phyloP scores from a whole-genome alignment of 495 filamentous ascomycete species.

The Hypoxylon crocopeplum region DNA sequence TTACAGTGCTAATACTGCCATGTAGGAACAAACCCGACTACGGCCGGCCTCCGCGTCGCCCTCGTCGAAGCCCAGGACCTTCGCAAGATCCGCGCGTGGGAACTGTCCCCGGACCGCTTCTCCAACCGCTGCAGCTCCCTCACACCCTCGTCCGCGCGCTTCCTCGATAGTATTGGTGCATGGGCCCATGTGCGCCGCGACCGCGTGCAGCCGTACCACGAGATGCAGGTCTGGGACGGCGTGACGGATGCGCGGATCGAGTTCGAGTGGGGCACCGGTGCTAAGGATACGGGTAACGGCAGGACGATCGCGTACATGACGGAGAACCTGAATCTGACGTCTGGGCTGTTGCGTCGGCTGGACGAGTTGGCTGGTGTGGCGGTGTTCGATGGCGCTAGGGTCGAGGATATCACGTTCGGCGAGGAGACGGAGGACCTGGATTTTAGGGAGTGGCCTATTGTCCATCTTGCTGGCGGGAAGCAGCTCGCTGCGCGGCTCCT shows the following conservation, averaged over 20 bases:
- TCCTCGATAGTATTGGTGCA: conserved; percentile 78
- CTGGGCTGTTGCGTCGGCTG: conserved; percentile 73
- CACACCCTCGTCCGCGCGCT: conserved; percentile 80
- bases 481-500: conserved; percentile 81
- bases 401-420: conserved; percentile 79
- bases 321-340: conserved; percentile 89
- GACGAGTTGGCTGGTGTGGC: conserved; percentile 70
- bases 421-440: conserved; percentile 71
- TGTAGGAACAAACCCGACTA: conserved; percentile 70
- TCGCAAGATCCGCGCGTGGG: conserved; percentile 65
- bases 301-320: conserved; percentile 90
- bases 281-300: conserved; percentile 46
- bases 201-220: conserved; percentile 85
- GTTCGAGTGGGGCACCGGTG: conserved; percentile 75
- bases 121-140: conserved; percentile 96
- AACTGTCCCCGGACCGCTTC: conserved; percentile 70
- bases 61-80: conserved; percentile 91
- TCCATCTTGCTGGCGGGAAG: conserved; percentile 67
- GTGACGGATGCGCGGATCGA: conserved; percentile 84
- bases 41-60: conserved; percentile 79
- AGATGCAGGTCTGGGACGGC: conserved; percentile 98
- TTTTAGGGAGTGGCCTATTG: conserved; percentile 84
- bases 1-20: conserved; percentile 3
- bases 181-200: conserved; percentile 76
- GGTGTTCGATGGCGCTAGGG: conserved; percentile 75